Evolutionary conservation across 441 rosid species (phyloP).

Genomic region (Jatropha podagrica): DNA sequence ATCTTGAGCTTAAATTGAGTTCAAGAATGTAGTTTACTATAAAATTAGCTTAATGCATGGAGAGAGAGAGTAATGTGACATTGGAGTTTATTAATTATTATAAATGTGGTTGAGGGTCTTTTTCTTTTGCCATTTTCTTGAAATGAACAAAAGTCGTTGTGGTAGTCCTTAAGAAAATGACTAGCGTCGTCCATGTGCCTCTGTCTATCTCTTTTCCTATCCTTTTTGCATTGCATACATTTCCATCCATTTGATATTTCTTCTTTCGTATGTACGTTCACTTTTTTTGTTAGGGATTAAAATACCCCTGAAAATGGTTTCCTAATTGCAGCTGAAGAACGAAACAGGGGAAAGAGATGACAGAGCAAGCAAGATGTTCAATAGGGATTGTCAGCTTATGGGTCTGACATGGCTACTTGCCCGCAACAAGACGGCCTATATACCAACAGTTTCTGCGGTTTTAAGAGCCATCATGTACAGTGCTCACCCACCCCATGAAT

Average conservation of each 20-base stretch:
- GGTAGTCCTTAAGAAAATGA: slow-evolving; percentile 30
- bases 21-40: not conserved
- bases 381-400: slow-evolving; percentile 93
- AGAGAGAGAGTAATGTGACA: slow-evolving; percentile 15
- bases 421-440: slow-evolving; percentile 91
- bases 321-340: slow-evolving; percentile 56
- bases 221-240: slow-evolving; percentile 39
- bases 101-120: not conserved
- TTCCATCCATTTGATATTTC: slow-evolving; percentile 31
- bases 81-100: not conserved
- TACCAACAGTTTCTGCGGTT: slow-evolving; percentile 97
- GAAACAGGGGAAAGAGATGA: slow-evolving; percentile 37
- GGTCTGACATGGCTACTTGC: slow-evolving; percentile 98
- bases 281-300: not conserved
- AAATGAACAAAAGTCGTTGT: slow-evolving; percentile 21
- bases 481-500: slow-evolving; percentile 65
- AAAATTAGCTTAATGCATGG: not conserved
- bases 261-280: slow-evolving; percentile 9
- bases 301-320: not conserved
- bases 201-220: not conserved
- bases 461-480: slow-evolving; percentile 93
- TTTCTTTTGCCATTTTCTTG: slow-evolving; percentile 27
- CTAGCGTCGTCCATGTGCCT: slow-evolving; percentile 24
- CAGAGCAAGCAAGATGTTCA: slow-evolving; percentile 84
- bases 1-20: not conserved